Base-by-base conservation (phyloP, 1,139 yeast genomes). In the Suhomyces guaymorum region DNA sequence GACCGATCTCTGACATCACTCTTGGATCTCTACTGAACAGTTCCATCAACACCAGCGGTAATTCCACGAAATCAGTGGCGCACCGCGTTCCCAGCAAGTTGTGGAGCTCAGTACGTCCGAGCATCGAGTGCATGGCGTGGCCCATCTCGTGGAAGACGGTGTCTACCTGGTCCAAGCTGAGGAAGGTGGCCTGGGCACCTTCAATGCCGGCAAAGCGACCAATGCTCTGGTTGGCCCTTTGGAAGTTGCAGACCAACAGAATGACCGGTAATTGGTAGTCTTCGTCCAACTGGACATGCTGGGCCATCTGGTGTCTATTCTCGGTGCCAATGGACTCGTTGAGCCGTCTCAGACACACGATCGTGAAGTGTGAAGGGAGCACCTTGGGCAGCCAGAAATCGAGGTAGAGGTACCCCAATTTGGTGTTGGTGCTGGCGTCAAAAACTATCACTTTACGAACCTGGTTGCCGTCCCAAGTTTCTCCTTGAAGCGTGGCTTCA, bases 81-180 rank as follows among this genome's bases (percentile, higher is more conserved):
- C 97, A 92, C 42, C 99, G 71, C 0, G 98, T 92, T 2, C 99
- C 98, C 15, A 95, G 82, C 11, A 92, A 82, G 54, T 90, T 94
- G 55, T 94, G 98, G 32, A 92, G 65, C 30, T 81, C 74, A 0
- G 98, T 92, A 42, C 92, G 73, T 0, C 97, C 98, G 18, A 92
- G 66, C 97, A 92, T 90, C 5, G 97, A 88, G 58, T 92, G 98
- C 80, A 92, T 85, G 2, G 98, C 98, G 61, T 92, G 99, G 1
- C 99, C 99, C 96, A 92, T 89, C 60, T 92, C 99, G 60, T 92
- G 99, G 65, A 94, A 92, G 21, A 92, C 64, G 0, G 98, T 92
- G 52, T 90, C 96, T 4, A 92, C 90, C 52, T 94, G 97, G 39
- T 74, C 78, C 42, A 87, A 70, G 7, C 82, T 70, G 26, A 92